Base-by-base conservation (phyloP, 2,329 filamentous ascomycete species). In the Colletotrichum orchidophilum region DNA sequence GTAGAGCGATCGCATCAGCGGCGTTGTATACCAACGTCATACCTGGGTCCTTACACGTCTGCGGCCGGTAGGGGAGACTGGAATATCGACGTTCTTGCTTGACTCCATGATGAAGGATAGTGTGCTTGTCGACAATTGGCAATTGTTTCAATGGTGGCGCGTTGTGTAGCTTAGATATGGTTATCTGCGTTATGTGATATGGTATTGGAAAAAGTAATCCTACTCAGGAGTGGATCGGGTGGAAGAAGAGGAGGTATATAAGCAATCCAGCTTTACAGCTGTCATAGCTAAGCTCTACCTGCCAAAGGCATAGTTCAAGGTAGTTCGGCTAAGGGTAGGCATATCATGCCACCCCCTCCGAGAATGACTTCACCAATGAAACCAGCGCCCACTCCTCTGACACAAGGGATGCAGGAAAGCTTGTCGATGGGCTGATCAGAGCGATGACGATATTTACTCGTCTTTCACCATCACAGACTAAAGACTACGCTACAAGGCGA, bases 301-400 rank as follows among this genome's bases (percentile, higher is more conserved):
- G 31, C 57, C 39, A 60, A 11, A 65, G 21, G 27, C 39, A 46
- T 33, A 33, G 27, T 59, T 61, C 39, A 46, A 24, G 6, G 15
- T 42, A 24, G 13, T 21, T 39, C 5, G 35, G 26, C n/a, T 27
- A 62, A 26, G 42, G 12, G 46, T 57, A 63, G 57, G 39, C 52
- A 63, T 67, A 58, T 42, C 57, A 57, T 57, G 62, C 67, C 39
- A 58, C 27, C 26, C 64, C 26, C 62, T 55, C 35, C 35, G 33
- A 29, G 15, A 50, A 71, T 73, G 70, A 73, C 66, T 67, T 74
- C 72, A 73, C 72, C 72, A 74, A 74, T 74, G 53, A 66, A 55
- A 60, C 52, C 52, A 49, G 18, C 46, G 69, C 64, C 69, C 69
- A 71, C 69, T 33, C 64, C 69, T 60, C 65, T 71, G 65, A 69